Conservation (phyloP, 1,284 basidiomycete species). For the Ustilago bromivora region DNA sequence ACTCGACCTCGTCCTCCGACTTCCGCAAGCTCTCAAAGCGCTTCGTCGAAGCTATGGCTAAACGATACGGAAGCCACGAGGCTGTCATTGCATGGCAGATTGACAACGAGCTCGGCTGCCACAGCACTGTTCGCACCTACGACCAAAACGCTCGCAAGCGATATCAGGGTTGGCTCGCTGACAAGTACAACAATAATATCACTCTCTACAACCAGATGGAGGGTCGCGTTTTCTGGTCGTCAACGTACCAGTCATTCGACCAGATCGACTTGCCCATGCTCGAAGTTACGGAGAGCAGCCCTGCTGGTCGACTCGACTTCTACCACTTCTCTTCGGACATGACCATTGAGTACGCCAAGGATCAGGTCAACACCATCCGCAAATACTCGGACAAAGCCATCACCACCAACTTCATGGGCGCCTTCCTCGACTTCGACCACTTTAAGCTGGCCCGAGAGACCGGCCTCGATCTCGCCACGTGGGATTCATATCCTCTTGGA, state of each 20-base stretch:
- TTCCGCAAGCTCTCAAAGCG: slow-evolving; percentile 48
- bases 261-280: slow-evolving; percentile 45
- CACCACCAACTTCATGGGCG: slow-evolving; percentile 57
- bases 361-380: slow-evolving; percentile 44
- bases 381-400: slow-evolving; percentile 44
- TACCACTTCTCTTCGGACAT: slow-evolving; percentile 51
- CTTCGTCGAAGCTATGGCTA: slow-evolving; percentile 42
- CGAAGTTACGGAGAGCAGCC: slow-evolving; percentile 50
- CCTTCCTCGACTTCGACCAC: slow-evolving; percentile 51
- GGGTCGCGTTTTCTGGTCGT: slow-evolving; percentile 53
- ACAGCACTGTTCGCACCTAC: slow-evolving; percentile 41
- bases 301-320: slow-evolving; percentile 52
- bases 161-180: slow-evolving; percentile 48
- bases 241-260: slow-evolving; percentile 46
- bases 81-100: slow-evolving; percentile 49
- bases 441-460: slow-evolving; percentile 41
- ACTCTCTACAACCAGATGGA: slow-evolving; percentile 48
- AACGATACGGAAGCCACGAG: slow-evolving; percentile 45
- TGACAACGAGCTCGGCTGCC: slow-evolving; percentile 54
- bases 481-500: slow-evolving; percentile 53
- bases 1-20: slow-evolving; percentile 44
- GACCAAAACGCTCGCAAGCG: slow-evolving; percentile 38
- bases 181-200: slow-evolving; percentile 53
- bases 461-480: slow-evolving; percentile 47
- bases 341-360: slow-evolving; percentile 48